Base-by-base conservation (phyloP, 2,329 filamentous ascomycete genomes). In the Cryphonectria nitschkei region DNA sequence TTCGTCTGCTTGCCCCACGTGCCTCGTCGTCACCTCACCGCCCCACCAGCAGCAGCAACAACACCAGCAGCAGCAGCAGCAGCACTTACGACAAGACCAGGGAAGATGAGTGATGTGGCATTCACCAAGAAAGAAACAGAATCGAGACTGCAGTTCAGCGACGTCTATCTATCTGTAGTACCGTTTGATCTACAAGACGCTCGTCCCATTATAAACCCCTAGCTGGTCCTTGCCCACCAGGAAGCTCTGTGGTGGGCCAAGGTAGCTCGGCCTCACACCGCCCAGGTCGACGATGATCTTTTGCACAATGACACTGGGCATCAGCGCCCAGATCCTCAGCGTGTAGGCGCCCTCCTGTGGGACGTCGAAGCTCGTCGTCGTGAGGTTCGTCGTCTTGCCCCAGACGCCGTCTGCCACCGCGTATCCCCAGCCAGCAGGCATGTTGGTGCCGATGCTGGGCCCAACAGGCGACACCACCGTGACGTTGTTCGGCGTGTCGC, bases 211-310 rank as follows among this genome's bases (percentile, higher is more conserved):
- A 69, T 81, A 81, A 22, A 65, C 70, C 9, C 82, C 83, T 56
- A 77, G 65, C 70, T 75, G 67, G 68, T 85, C 83, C 32, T 81
- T 76, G 0, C 83, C 83, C 1, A 84, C 76, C 14, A 84, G 74
- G 72, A 86, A 86, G 67, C 85, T 88, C 81, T 88, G 86, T 0
- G 86, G 87, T 4, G 87, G 87, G 0, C 87, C 87, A 2, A 89
- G 78, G 74, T 88, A 89, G 65, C 84, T 87, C 22, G 82, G 78
- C 68, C 86, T 78, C 1, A 88, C 82, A 7, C 87, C 87, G 1
- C 87, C 88, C 34, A 89, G 74, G 74, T 89, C 81, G 9, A 89
- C 74, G 0, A 89, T 81, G 52, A 89, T 78, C 81, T 88, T 89
- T 76, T 89, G 86, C 54, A 89, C 80, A 6, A 88, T 75, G 0